A percentile compares a stretch with the other conserved stretches of the same genome.
phyloP scores from a whole-genome alignment of 768 basidiomycete species.

The Peribolospora kevripleyi region DNA sequence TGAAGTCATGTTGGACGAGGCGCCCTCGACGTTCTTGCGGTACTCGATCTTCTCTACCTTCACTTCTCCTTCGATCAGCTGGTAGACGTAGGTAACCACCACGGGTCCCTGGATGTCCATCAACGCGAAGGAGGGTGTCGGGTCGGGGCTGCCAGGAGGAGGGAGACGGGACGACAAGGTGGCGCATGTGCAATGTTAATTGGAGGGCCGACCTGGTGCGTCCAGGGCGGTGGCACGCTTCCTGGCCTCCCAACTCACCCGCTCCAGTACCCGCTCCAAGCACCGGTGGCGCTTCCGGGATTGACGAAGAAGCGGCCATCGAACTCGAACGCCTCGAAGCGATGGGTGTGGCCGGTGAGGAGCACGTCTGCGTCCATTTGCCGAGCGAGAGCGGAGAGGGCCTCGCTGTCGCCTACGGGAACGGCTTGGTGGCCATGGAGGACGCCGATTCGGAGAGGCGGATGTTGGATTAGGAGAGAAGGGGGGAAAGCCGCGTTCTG shows the following conservation, averaged over 20 bases:
- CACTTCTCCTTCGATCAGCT: slow-evolving; percentile 23
- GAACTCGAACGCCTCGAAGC: slow-evolving; percentile 79
- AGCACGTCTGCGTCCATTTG: slow-evolving; percentile 97
- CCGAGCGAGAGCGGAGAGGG: slow-evolving; percentile 61
- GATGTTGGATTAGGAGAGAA: slow-evolving; percentile 53
- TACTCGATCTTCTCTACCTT: slow-evolving; percentile 19
- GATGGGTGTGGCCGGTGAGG: slow-evolving; percentile 78
- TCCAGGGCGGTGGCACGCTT: neutral
- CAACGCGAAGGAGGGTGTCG: slow-evolving; percentile 78
- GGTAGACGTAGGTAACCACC: slow-evolving; percentile 91
- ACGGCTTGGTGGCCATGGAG: slow-evolving; percentile 86
- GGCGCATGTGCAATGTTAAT: neutral
- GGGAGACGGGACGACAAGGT: neutral
- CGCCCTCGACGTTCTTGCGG: neutral
- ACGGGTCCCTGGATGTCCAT: slow-evolving; percentile 96
- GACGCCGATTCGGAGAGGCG: slow-evolving; percentile 70
- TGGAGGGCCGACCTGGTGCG: slow-evolving; percentile 1
- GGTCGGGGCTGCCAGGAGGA: slow-evolving; percentile 23
- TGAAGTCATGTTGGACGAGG: too few species aligned
- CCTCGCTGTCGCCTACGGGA: slow-evolving; percentile 74
- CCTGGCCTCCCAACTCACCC: neutral
- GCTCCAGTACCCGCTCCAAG: slow-evolving; percentile 22
- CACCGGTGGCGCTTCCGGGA: slow-evolving; percentile 82
- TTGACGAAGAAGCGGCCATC: slow-evolving; percentile 86
- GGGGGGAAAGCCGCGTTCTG: slow-evolving; percentile 50